Evolutionary conservation across 306 rosid species (phyloP), one percentile per base, ranked within the genome.

Genomic region (Prunus mira): DNA sequence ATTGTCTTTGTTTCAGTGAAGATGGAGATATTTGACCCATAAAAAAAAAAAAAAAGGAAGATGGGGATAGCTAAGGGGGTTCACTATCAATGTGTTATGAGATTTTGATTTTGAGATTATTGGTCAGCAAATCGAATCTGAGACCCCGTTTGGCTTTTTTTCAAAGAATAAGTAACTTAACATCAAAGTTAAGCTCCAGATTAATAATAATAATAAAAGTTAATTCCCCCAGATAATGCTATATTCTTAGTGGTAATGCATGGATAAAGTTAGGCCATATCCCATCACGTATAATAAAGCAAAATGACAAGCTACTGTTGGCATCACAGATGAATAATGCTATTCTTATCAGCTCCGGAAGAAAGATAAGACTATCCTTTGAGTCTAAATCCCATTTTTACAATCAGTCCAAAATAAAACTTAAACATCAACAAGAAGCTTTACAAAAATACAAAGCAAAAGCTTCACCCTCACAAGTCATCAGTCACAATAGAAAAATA

Each of bases 31-130:
- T 51, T 14, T 51, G 52, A 49, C 19, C 19, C 7, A 52, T 0
- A 24, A 54, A 54, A n/a, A n/a, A n/a, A n/a, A 54, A 28, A 28
- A 51, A 6, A 52, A 1, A 34, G 41, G 41, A 54, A 54, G 20
- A 54, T 47, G 18, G 19, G 6, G 54, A 49, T 12, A 52, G 9
- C 10, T 5, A 38, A 38, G 9, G 43, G 43, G 2, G 43, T 38
- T 1, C 43, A 38, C 9, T 38, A 38, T 7, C 43, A 7, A 38
- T 38, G 0, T 38, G 2, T 38, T 0, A 38, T 7, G 0, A 0
- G 43, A 0, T 1, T 38, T 6, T 1, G 2, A 38, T 6, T 6
- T 0, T 6, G 1, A 38, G 2, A 38, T 2, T 2, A 38, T 38
- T 7, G 0, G 43, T 38, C 9, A 38, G 2, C 9, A 38, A 38